Evolutionary conservation across 768 basidiomycete genomes (phyloP).

Genomic region (Tephrocybe sp.): DNA sequence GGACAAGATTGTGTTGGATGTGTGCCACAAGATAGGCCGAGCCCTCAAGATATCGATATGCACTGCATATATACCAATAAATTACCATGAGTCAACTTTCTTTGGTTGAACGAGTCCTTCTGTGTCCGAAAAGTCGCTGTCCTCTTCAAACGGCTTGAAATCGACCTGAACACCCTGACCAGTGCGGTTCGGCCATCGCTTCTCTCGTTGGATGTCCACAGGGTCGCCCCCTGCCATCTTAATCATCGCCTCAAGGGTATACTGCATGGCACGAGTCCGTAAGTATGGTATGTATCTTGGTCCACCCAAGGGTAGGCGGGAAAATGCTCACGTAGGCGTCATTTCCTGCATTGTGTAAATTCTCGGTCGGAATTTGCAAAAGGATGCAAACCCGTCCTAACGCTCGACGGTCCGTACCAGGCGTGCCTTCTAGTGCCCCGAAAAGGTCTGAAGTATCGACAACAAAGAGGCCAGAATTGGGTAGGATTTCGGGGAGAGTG

Average conservation of each 20-base stretch:
- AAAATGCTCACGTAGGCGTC: slow-evolving; percentile 67
- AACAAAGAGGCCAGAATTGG: slow-evolving; percentile 54
- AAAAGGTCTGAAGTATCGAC: slow-evolving; percentile 78
- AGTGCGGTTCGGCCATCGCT: slow-evolving; percentile 73
- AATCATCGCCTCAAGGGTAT: slow-evolving; percentile 62
- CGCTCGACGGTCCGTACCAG: slow-evolving; percentile 43
- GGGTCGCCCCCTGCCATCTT: slow-evolving; percentile 74
- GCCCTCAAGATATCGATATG: too few relatives aligned
- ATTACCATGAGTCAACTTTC: slow-evolving; percentile 8
- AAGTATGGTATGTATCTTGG: slow-evolving; percentile 1
- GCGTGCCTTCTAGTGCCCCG: slow-evolving; percentile 65
- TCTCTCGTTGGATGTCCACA: slow-evolving; percentile 72
- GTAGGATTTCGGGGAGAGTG: slow-evolving; percentile 54
- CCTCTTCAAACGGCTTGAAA: slow-evolving; percentile 60
- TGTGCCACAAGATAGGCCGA: too few relatives aligned
- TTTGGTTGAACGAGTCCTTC: slow-evolving; percentile 32
- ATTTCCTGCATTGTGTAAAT: slow-evolving; percentile 83
- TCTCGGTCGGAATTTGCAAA: slow-evolving; percentile 52
- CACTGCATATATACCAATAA: too few relatives aligned
- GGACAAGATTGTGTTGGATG: too few relatives aligned
- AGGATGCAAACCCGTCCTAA: slow-evolving; percentile 64
- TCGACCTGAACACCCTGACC: slow-evolving; percentile 47
- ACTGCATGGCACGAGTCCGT: slow-evolving; percentile 38
- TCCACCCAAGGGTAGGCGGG: too few relatives aligned
- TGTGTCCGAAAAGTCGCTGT: slow-evolving; percentile 46